phyloP scores from a whole-genome alignment of 1,284 basidiomycete species.

The Leccinum subrobustum region DNA sequence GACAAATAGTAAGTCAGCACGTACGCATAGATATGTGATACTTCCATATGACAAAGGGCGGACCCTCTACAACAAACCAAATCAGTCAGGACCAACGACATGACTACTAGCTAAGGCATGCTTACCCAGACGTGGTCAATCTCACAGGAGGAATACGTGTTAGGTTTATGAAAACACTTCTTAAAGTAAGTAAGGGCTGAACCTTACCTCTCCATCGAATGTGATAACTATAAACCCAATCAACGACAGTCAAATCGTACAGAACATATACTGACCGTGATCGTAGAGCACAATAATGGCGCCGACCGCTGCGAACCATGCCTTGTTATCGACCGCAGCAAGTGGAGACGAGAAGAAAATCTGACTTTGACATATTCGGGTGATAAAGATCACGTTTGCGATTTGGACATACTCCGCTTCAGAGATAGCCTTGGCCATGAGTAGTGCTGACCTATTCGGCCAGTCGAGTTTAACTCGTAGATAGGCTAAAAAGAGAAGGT shows the following conservation, averaged over 20 bases:
- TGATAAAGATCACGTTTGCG: not conserved
- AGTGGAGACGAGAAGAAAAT: not conserved
- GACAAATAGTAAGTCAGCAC: not conserved
- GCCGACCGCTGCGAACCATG: not conserved
- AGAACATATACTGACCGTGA: not conserved
- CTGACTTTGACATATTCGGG: constrained; percentile 4
- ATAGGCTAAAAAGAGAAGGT: not conserved
- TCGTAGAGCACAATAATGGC: constrained; percentile 9
- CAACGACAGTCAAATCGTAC: not conserved
- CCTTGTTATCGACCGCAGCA: not conserved
- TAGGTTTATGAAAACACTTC: not conserved
- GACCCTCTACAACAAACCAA: not conserved
- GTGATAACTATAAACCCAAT: constrained; percentile 7
- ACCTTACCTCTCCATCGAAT: constrained; percentile 12
- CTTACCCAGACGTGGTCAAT: constrained; percentile 21
- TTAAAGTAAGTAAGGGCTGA: not conserved
- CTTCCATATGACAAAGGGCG: constrained; percentile 3
- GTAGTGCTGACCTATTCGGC: not conserved
- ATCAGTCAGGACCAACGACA: not conserved
- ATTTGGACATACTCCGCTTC: not conserved
- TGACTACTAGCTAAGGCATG: not conserved
- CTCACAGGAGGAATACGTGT: not conserved
- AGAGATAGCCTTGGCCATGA: not conserved
- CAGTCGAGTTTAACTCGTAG: not conserved
- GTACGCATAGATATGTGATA: constrained; percentile 18